Evolutionary conservation across 345 rosid genomes (phyloP), one percentile per base, ranked within the genome.

Genomic region (Salix viminalis): DNA sequence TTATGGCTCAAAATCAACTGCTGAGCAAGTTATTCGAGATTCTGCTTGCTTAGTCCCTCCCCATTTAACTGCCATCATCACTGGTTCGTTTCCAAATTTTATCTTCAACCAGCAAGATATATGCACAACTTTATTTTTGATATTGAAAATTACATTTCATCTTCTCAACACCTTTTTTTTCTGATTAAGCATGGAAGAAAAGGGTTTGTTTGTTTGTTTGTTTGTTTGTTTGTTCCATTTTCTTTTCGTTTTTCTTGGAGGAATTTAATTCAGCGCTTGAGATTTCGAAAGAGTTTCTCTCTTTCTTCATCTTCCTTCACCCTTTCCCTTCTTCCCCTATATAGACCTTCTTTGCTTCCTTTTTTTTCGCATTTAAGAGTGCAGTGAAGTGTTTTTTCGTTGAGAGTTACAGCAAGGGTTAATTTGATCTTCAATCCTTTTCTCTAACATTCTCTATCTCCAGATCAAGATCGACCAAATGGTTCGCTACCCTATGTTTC

Each of bases 1-100:
- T 52, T 93, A 84, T 87, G 97, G 99, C 84, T 95, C 99, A 15
- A 91, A 86, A 65, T 85, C 99, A 28, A 93, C 97, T 11, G 97
- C 99, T 70, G 93, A 93, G 50, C 90, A 89, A 85, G 97, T 93
- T 75, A 86, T 92, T 32, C 80, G 81, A 50, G 78, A 82, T 73
- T 84, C 30, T 52, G 66, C 74, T 34, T 70, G 41, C 64, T 39
- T 50, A 2, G 13, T 73, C 54, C 76, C 84, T 72, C 68, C 81
- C 75, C 81, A 79, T 30, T 85, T 91, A 67, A 91, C 93, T 67
- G 96, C 93, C 28, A 85, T 91, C 37, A 75, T 91, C 86, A 91
- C 93, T 16, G 96, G 96, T 91, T 75, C 76, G 80, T 80, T 28
- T 16, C 36, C 36, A 10, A 2, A 16, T 18, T 24, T 70, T 11